Evolutionary conservation across 2,329 filamentous ascomycete species (phyloP).

Genomic region (Canariomyces notabilis): DNA sequence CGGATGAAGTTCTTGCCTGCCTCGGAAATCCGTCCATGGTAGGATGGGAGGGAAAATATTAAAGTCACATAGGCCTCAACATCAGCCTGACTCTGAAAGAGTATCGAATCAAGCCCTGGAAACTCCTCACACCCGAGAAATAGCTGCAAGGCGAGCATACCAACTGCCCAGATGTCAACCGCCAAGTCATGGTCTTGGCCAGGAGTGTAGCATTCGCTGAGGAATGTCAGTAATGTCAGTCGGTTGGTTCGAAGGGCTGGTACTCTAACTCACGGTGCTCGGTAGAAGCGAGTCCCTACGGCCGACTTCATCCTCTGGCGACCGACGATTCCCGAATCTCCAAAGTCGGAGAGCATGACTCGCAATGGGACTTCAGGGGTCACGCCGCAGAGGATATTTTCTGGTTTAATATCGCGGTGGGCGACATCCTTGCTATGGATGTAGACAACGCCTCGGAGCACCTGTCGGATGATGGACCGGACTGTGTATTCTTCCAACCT

Average conservation of each 20-base stretch:
- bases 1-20: conserved; percentile 31
- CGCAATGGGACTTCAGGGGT: conserved; percentile 41
- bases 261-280: conserved; percentile 48
- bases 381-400: conserved; percentile 47
- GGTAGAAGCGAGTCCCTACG: conserved; percentile 44
- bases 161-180: conserved; percentile 51
- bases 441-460: conserved; percentile 42
- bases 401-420: conserved; percentile 51
- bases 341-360: conserved; percentile 50
- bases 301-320: conserved; percentile 39
- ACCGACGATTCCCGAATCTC: conserved; percentile 40
- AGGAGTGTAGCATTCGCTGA: conserved; percentile 37
- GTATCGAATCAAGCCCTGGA: conserved; percentile 18
- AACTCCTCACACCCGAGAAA: conserved; percentile 24
- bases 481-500: conserved; percentile 38
- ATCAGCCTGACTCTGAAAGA: conserved; percentile 10
- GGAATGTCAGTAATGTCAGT: background rate
- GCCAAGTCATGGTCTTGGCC: conserved; percentile 30
- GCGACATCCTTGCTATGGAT: conserved; percentile 46
- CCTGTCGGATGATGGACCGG: conserved; percentile 43
- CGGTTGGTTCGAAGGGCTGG: fast-evolving
- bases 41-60: conserved; percentile 2
- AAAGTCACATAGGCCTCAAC: conserved; percentile 14
- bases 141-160: conserved; percentile 39
- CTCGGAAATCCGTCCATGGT: conserved; percentile 19